These are phyloP conservation scores for Tagetes erecta DNA, from an alignment of 129 eudicot species.

Conservation along the genomic window DNA sequence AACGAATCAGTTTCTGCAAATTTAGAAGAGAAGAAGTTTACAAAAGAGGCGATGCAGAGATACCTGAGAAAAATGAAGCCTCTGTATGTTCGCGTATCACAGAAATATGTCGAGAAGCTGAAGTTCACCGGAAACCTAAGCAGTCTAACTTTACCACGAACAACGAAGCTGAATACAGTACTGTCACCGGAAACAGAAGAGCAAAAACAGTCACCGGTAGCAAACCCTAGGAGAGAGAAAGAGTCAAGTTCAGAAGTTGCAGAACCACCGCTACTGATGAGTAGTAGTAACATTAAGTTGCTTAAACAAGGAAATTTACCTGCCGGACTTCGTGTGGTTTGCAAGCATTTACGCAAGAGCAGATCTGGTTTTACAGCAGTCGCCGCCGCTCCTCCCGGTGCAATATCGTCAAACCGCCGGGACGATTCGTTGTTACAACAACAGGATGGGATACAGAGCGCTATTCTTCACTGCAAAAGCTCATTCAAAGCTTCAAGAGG, in stretches of 20 bases:
- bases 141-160: neutral
- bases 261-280: slow-evolving; percentile 28
- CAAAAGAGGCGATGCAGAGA: slow-evolving; percentile 68
- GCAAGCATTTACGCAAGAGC: slow-evolving; percentile 74
- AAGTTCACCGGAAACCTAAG: slow-evolving; percentile 51
- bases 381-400: slow-evolving; percentile 43
- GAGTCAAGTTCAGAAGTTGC: slow-evolving; percentile 27
- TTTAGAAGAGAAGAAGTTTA: slow-evolving; percentile 44
- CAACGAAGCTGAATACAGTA: neutral
- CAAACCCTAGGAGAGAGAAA: slow-evolving; percentile 4
- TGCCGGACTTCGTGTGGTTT: slow-evolving; percentile 61
- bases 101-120: slow-evolving; percentile 61
- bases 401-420: slow-evolving; percentile 43
- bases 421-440: slow-evolving; percentile 82
- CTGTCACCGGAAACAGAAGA: slow-evolving; percentile 31
- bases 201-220: slow-evolving; percentile 22
- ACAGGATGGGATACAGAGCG: slow-evolving; percentile 94
- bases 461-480: slow-evolving; percentile 87
- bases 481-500: slow-evolving; percentile 87
- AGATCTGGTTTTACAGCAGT: slow-evolving; percentile 59
- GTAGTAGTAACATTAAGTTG: slow-evolving; percentile 36
- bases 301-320: slow-evolving; percentile 58
- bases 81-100: slow-evolving; percentile 72
- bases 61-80: slow-evolving; percentile 84
- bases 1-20: slow-evolving; percentile 25